phyloP scores from a whole-genome alignment of 2,329 filamentous ascomycete genomes.

The Knufia petricola region DNA sequence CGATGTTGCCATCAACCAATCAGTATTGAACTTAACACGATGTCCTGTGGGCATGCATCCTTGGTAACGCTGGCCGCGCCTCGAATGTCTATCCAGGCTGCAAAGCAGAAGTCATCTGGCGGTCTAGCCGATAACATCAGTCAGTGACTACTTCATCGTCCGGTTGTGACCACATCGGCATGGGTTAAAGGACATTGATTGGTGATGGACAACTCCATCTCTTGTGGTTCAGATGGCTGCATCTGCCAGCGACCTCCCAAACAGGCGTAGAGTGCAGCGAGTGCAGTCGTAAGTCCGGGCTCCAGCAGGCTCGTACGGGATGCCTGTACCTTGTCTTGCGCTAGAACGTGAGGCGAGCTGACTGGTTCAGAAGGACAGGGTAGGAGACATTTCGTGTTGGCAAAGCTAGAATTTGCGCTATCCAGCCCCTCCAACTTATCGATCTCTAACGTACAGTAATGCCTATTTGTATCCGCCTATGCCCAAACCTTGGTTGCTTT shows the following conservation, averaged over 20 bases:
- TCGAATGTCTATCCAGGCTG: neutral
- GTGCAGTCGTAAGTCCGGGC: neutral
- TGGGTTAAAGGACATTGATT: neutral
- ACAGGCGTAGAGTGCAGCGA: neutral
- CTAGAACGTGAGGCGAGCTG: neutral
- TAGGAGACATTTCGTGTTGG: neutral
- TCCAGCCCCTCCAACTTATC: slow-evolving; percentile 4
- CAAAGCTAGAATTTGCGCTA: slow-evolving; percentile 3
- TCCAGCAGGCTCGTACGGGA: neutral
- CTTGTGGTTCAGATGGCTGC: neutral
- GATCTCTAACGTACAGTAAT: too few species aligned
- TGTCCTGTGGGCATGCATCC: neutral
- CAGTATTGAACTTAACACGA: neutral
- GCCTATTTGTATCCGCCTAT: neutral
- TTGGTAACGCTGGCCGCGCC: neutral
- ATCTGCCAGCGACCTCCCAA: neutral
- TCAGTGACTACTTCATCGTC: neutral
- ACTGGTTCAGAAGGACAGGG: slow-evolving; percentile 1
- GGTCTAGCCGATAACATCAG: neutral
- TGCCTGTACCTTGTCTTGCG: neutral
- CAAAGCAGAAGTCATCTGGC: too few species aligned
- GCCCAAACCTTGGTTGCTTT: slow-evolving; percentile 1
- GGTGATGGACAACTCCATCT: neutral
- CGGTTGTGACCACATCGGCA: neutral
- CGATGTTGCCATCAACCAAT: neutral